A percentile compares a stretch with the other conserved stretches of the same genome.
phyloP scores from a whole-genome alignment of 805 yeast species.

The Barnettozyma sucrosica region DNA sequence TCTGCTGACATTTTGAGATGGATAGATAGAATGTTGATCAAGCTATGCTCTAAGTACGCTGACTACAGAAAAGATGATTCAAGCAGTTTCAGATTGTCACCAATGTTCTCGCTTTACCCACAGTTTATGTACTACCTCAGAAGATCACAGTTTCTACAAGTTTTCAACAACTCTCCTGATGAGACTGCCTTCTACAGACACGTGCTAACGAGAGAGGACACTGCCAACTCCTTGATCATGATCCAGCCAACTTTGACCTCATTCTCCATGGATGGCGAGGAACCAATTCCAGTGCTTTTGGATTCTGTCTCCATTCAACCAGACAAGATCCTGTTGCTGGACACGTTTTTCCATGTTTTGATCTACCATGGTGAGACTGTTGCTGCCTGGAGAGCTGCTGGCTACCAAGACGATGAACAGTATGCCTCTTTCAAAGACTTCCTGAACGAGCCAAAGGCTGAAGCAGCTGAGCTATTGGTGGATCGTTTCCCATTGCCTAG shows the following conservation, averaged over 20 bases:
- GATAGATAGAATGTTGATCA: slow-evolving; percentile 88
- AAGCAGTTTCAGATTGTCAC: slow-evolving; percentile 73
- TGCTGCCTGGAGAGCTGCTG: slow-evolving; percentile 94
- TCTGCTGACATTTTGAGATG: slow-evolving; percentile 91
- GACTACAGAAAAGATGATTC: slow-evolving; percentile 88
- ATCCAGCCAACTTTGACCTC: slow-evolving; percentile 95
- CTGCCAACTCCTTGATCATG: slow-evolving; percentile 90
- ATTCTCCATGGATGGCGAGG: slow-evolving; percentile 77
- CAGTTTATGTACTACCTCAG: slow-evolving; percentile 94
- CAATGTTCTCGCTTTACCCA: slow-evolving; percentile 82
- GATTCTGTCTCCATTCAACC: slow-evolving; percentile 92
- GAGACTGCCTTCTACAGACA: slow-evolving; percentile 97
- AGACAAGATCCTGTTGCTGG: slow-evolving; percentile 80
- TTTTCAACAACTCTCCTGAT: slow-evolving; percentile 97
- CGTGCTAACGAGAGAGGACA: slow-evolving; percentile 84
- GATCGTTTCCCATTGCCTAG: slow-evolving; percentile 98
- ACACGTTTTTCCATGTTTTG: slow-evolving; percentile 93
- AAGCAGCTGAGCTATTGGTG: slow-evolving; percentile 84
- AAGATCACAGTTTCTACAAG: slow-evolving; percentile 92
- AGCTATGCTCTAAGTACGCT: slow-evolving; percentile 88
- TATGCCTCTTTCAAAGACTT: slow-evolving; percentile 83
- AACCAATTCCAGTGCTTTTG: slow-evolving; percentile 84
- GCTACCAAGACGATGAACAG: slow-evolving; percentile 87
- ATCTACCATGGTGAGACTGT: slow-evolving; percentile 93
- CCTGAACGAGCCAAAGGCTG: slow-evolving; percentile 83